Percentiles rank a stretch among this genome's conserved stretches.
Conservation (phyloP, 2,329 filamentous ascomycete species). For the Coniella lustricola region DNA sequence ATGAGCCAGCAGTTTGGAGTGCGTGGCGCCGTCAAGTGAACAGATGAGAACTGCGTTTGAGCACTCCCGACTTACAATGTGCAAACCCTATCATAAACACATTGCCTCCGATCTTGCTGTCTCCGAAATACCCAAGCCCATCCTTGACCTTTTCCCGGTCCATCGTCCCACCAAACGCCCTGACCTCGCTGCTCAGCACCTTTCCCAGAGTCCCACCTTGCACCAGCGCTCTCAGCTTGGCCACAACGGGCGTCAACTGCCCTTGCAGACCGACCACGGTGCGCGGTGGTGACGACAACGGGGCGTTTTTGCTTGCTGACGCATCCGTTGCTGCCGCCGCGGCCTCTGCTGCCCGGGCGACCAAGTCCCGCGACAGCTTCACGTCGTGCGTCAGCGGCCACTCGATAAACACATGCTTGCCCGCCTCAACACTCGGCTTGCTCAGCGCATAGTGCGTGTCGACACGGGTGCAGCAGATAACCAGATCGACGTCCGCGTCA, state of each 20-base stretch:
- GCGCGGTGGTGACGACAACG: too few relatives aligned
- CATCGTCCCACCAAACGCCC: slow-evolving; percentile 30
- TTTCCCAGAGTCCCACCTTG: slow-evolving; percentile 40
- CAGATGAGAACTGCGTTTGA: background rate
- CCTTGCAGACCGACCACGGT: slow-evolving; percentile 47
- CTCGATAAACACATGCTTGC: slow-evolving; percentile 49
- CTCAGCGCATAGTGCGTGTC: slow-evolving; percentile 42
- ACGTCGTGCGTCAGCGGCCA: slow-evolving; percentile 48
- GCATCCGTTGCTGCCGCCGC: slow-evolving; percentile 21
- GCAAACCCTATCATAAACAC: slow-evolving; percentile 34
- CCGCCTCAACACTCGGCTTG: slow-evolving; percentile 40
- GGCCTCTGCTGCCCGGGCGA: slow-evolving; percentile 8
- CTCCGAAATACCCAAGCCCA: slow-evolving; percentile 40
- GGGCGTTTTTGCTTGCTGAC: too few relatives aligned
- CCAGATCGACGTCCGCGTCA: slow-evolving; percentile 45
- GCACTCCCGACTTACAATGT: slow-evolving; percentile 29
- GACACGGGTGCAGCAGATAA: slow-evolving; percentile 47
- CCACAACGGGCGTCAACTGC: slow-evolving; percentile 34
- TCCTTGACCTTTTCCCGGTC: slow-evolving; percentile 26
- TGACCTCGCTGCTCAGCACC: slow-evolving; percentile 43
- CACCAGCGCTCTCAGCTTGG: slow-evolving; percentile 39
- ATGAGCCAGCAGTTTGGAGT: too few relatives aligned
- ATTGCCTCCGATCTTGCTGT: slow-evolving; percentile 41
- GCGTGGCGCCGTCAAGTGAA: too few relatives aligned
- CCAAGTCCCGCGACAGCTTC: slow-evolving; percentile 34